Evolutionary conservation across 139 green algal species (phyloP).

Genomic region (Haematococcus sp.): DNA sequence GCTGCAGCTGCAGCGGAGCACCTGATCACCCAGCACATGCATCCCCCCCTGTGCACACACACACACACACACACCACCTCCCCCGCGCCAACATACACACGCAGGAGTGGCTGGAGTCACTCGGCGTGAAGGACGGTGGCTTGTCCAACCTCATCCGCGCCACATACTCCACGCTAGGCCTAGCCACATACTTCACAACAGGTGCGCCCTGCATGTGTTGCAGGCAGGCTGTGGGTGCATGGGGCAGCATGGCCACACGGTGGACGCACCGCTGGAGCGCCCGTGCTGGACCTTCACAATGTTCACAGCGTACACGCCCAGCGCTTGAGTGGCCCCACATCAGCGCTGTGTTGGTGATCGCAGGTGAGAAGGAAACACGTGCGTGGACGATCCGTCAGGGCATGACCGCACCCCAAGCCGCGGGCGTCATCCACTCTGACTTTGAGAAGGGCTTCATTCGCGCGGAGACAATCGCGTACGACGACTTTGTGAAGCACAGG

Average conservation of each 20-base stretch:
- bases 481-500: conserved; percentile 69
- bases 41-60: too few species aligned
- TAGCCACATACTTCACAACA: conserved; percentile 97
- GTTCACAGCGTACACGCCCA: too few species aligned
- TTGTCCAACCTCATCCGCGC: conserved; percentile 63
- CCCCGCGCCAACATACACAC: too few species aligned
- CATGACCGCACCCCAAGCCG: conserved; percentile 81
- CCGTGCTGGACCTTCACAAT: too few species aligned
- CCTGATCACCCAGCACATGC: too few species aligned
- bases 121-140: conserved; percentile 83
- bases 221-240: background rate
- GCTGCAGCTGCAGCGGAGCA: too few species aligned
- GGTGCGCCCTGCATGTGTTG: conserved; percentile 26
- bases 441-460: conserved; percentile 96
- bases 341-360: background rate
- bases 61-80: too few species aligned
- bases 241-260: too few species aligned
- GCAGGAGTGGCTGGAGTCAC: conserved; percentile 83
- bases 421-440: conserved; percentile 93
- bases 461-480: conserved; percentile 84
- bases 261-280: too few species aligned
- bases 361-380: conserved; percentile 92
- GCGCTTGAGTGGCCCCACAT: too few species aligned
- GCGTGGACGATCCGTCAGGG: conserved; percentile 86
- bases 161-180: conserved; percentile 86